Conservation (phyloP, 805 yeast genomes). For the Yamadazyma akitaensis region DNA sequence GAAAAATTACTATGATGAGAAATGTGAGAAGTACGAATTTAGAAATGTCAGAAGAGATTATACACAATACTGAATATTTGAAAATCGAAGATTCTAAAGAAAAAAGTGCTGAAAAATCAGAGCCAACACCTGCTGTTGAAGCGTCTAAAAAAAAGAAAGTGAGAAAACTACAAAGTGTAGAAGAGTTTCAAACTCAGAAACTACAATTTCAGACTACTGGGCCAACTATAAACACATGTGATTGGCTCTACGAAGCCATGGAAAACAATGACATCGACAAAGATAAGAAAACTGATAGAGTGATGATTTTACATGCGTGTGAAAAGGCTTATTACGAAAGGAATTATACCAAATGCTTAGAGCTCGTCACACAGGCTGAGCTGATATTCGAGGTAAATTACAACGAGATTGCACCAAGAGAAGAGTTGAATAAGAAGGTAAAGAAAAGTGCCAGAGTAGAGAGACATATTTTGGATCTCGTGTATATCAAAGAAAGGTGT, state of each 20-base stretch:
- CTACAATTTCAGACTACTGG: slow-evolving; percentile 51
- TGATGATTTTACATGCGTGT: slow-evolving; percentile 52
- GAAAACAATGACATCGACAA: slow-evolving; percentile 27
- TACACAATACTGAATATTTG: neutral
- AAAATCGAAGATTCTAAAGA: neutral
- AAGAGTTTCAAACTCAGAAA: slow-evolving; percentile 54
- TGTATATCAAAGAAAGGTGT: slow-evolving; percentile 42
- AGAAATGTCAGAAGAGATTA: neutral
- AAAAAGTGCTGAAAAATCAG: neutral
- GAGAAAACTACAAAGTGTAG: slow-evolving; percentile 70
- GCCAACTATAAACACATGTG: slow-evolving; percentile 49
- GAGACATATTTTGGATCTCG: slow-evolving; percentile 51
- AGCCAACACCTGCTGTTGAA: neutral
- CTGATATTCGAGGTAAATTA: slow-evolving; percentile 23
- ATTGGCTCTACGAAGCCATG: slow-evolving; percentile 37
- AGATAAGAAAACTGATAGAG: slow-evolving; percentile 50
- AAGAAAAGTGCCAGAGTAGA: slow-evolving; percentile 37
- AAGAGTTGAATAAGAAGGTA: slow-evolving; percentile 14
- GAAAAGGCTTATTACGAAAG: slow-evolving; percentile 60
- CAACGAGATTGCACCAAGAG: slow-evolving; percentile 17
- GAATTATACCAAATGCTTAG: slow-evolving; percentile 50
- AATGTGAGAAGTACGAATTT: neutral
- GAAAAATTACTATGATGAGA: neutral
- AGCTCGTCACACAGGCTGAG: slow-evolving; percentile 39
- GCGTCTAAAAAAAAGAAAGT: slow-evolving; percentile 1